Percentiles rank a stretch among this genome's conserved stretches.
phyloP scores from a whole-genome alignment of 257 asterid species.

The Sherardia arvensis region DNA sequence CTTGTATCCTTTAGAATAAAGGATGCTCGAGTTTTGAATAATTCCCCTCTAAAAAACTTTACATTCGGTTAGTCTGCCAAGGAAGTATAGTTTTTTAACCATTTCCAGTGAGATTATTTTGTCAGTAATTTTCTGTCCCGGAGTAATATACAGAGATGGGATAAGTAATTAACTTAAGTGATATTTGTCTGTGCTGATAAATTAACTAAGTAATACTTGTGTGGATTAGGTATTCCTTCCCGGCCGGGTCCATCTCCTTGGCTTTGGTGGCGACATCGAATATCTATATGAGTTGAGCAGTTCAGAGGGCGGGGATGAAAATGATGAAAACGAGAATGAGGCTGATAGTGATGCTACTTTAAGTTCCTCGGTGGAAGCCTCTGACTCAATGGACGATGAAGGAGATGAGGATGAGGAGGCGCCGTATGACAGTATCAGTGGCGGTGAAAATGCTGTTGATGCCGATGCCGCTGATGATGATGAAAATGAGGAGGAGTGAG shows the following conservation, averaged over 20 bases:
- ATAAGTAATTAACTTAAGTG: no score
- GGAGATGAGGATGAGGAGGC: slow-evolving; percentile 14
- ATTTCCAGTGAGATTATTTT: no score
- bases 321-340: slow-evolving; percentile 2
- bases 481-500: not conserved
- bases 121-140: no score
- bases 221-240: slow-evolving; percentile 36
- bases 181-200: slow-evolving; percentile 20
- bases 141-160: no score
- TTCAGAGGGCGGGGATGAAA: slow-evolving; percentile 21
- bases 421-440: not conserved
- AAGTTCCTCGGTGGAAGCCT: no score
- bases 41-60: no score
- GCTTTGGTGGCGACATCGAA: slow-evolving; percentile 17
- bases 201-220: slow-evolving; percentile 26
- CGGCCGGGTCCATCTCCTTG: slow-evolving; percentile 31
- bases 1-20: not conserved
- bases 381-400: not conserved
- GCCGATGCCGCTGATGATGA: not conserved
- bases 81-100: no score
- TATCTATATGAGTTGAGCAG: slow-evolving; percentile 2
- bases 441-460: slow-evolving; percentile 9
- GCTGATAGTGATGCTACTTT: not conserved
- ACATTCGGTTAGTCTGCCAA: no score
- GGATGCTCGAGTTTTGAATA: no score